Evolutionary conservation across 1,284 basidiomycete species (phyloP), one percentile per base, ranked within the genome.

Genomic region (Marasmius fiardii): DNA sequence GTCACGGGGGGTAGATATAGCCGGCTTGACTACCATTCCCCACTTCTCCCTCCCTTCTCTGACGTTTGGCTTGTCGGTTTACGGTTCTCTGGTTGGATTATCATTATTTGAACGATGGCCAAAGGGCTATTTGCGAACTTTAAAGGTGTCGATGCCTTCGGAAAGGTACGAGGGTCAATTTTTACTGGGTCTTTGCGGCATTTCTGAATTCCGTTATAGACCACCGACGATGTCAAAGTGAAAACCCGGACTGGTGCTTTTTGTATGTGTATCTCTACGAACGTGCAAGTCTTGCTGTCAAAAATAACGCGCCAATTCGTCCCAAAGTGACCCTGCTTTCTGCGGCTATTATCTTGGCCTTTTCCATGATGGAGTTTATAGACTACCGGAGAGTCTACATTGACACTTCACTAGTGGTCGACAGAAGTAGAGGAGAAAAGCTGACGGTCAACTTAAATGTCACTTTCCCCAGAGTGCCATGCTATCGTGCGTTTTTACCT

Each of bases 191-290:
- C 56, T 51, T 53, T 58, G 60, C 52, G 53, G 54, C 53, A 31
- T 7, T 31, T 28, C 23, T 43, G 10, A 23, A 41, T 35, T 59
- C 2, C 54, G 56, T 33, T 54, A 61, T 67, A 96, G 95, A 98
- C 95, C 35, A 93, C 92, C 74, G 95, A 98, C 68, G 95, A 98
- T 80, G 95, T 98, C 61, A 97, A 97, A 77, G 92, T 98, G 75
- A 94, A 94, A 79, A 98, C 95, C 41, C 84, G 92, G 61, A 95
- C 92, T 39, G 94, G 94, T 63, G 94, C 93, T 65, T 77, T 96
- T 65, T 79, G 93, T 95, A 66, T 72, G 90, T 79, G 6, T 43
- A 24, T 2, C n/a, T n/a, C n/a, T n/a, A n/a, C n/a, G n/a, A n/a
- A 35, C 43, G 11, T 44, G 1, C 52, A 43, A 57, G 26, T 43